These are phyloP conservation scores for Botrytis byssoidea DNA, from an alignment of 2,329 filamentous ascomycete species.

Conservation along the genomic window DNA sequence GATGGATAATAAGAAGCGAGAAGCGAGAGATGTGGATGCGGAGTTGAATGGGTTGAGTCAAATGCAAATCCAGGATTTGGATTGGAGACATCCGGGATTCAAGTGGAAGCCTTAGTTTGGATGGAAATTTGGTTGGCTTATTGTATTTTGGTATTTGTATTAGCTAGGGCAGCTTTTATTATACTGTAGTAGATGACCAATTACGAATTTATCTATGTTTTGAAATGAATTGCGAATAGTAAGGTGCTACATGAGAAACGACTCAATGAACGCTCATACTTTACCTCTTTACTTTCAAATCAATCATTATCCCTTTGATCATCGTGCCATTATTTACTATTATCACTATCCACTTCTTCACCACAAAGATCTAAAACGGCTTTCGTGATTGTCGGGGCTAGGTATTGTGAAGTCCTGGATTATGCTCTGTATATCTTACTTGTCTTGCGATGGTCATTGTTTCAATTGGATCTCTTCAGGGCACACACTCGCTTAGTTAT, in stretches of 20 bases:
- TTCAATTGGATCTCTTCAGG: too few species aligned
- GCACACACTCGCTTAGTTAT: too few species aligned
- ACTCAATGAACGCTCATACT: not conserved
- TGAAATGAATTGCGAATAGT: not conserved
- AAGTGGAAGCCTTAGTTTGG: slow-evolving; percentile 48
- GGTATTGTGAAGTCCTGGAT: too few species aligned
- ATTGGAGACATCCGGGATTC: slow-evolving; percentile 66
- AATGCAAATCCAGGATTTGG: slow-evolving; percentile 57
- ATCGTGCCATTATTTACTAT: not conserved
- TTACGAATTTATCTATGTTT: not conserved
- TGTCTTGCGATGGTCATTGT: too few species aligned
- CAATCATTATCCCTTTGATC: not conserved
- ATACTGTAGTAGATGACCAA: too few species aligned
- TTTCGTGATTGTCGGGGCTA: too few species aligned
- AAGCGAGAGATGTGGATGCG: slow-evolving; percentile 52
- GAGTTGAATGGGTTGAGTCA: slow-evolving; percentile 54
- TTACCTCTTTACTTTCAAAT: not conserved
- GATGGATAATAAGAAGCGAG: slow-evolving; percentile 59
- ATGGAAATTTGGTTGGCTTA: not conserved
- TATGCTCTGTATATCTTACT: too few species aligned
- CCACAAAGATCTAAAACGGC: not conserved
- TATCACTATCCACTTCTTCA: not conserved
- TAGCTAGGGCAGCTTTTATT: not conserved
- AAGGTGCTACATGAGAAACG: not conserved
- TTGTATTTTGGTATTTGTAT: not conserved